Conservation (phyloP, 78 protist species). For the Dictyostelium brefeldianum region DNA sequence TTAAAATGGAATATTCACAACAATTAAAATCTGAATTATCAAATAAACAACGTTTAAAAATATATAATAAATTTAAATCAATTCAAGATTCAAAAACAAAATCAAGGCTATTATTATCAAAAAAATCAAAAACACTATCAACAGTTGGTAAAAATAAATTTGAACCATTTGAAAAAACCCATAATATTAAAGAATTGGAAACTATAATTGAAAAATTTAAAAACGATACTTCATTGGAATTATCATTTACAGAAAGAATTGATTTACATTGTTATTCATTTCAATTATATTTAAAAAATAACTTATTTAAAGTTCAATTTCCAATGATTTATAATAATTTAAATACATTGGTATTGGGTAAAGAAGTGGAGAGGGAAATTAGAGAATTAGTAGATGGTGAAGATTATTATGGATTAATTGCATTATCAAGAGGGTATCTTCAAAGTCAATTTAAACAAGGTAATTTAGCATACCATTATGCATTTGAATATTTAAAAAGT, state of each 20-base stretch:
- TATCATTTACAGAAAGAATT: background rate
- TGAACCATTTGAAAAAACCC: conserved; percentile 8
- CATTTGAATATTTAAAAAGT: background rate
- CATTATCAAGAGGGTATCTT: background rate
- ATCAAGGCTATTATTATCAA: background rate
- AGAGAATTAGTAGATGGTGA: background rate
- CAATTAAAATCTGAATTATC: background rate
- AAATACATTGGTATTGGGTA: background rate
- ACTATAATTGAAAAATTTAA: background rate
- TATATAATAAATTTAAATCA: background rate
- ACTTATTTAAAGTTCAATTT: background rate
- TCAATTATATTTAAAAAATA: background rate
- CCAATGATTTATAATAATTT: conserved; percentile 18
- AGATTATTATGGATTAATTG: background rate
- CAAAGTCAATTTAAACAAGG: background rate
- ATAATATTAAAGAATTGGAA: background rate
- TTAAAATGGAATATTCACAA: background rate
- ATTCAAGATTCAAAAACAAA: background rate
- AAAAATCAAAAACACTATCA: background rate
- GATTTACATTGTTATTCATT: conserved; percentile 35
- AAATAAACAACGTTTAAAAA: background rate
- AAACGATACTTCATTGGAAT: background rate
- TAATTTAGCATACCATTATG: background rate
- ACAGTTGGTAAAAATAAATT: background rate
- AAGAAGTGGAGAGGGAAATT: background rate